Evolutionary conservation across 148 eudicot genomes (phyloP).

Genomic region (Hydrangea macrophylla): DNA sequence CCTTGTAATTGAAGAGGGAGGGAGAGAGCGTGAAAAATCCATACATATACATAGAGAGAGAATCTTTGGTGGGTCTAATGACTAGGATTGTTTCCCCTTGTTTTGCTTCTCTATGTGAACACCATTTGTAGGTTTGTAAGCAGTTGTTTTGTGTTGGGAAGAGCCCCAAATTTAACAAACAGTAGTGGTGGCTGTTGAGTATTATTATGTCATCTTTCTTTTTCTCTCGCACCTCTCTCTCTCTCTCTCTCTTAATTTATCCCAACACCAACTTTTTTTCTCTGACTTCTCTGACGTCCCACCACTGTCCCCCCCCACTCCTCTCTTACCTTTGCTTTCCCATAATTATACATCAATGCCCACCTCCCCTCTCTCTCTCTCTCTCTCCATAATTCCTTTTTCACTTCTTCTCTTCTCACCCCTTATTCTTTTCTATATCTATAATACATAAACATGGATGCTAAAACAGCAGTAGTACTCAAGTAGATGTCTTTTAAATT

Average conservation of each 20-base stretch:
- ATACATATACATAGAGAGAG: too few species aligned
- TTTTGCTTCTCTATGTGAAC: neutral
- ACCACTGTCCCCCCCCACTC: conserved; percentile 24
- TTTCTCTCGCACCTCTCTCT: too few species aligned
- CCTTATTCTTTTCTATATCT: conserved; percentile 2
- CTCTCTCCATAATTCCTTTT: neutral
- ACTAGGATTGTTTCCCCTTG: neutral
- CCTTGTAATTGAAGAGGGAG: neutral
- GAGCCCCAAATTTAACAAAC: conserved; percentile 10
- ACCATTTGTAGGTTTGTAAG: neutral
- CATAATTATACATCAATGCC: conserved; percentile 13
- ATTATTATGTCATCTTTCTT: conserved; percentile 12
- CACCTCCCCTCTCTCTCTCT: neutral
- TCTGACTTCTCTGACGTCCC: conserved; percentile 27
- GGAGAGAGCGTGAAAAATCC: too few species aligned
- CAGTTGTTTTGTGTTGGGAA: neutral
- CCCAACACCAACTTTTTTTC: conserved; percentile 10
- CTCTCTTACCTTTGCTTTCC: conserved; percentile 17
- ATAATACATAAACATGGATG: neutral
- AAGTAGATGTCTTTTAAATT: conserved; percentile 3
- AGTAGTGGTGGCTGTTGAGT: conserved; percentile 4
- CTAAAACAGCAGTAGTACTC: neutral
- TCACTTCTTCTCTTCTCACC: too few species aligned
- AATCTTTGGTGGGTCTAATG: conserved; percentile 3
- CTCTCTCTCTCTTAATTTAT: conserved; percentile 12